A percentile compares a stretch with the other conserved stretches of the same genome.
phyloP scores from a whole-genome alignment of 352 stramenopile species.

The Phytopythium chamaehyphon region DNA sequence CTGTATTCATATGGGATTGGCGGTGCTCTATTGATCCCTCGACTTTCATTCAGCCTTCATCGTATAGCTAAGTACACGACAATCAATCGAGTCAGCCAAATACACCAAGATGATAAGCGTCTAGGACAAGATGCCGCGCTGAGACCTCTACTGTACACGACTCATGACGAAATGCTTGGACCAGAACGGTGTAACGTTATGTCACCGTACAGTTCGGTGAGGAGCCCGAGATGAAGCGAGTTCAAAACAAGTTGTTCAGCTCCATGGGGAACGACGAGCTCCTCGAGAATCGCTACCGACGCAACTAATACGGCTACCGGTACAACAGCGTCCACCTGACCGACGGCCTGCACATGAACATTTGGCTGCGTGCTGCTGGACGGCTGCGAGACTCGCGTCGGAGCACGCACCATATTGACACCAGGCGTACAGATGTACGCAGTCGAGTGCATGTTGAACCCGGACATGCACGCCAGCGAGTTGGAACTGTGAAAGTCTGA shows the following conservation, averaged over 20 bases:
- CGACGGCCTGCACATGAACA: slow-evolving; percentile 84
- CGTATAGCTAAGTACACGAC: too few species aligned
- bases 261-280: slow-evolving; percentile 32
- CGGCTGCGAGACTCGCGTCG: slow-evolving; percentile 72
- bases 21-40: too few species aligned
- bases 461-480: slow-evolving; percentile 25
- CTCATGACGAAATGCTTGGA: too few species aligned
- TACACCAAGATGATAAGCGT: too few species aligned
- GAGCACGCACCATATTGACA: slow-evolving; percentile 63
- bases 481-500: slow-evolving; percentile 60
- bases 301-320: slow-evolving; percentile 78
- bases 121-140: too few species aligned
- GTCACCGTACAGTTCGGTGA: too few species aligned
- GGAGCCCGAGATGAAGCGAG: slow-evolving; percentile 15
- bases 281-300: slow-evolving; percentile 83
- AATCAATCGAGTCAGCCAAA: too few species aligned
- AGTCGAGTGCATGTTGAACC: slow-evolving; percentile 67
- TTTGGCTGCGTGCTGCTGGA: slow-evolving; percentile 87
- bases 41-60: too few species aligned
- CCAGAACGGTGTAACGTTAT: too few species aligned
- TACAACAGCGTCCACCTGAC: slow-evolving; percentile 65
- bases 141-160: too few species aligned
- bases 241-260: slow-evolving; percentile 40
- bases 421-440: slow-evolving; percentile 80
- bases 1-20: too few species aligned